Base-by-base conservation (phyloP, 768 basidiomycete genomes). In the Hirschioporus abietinus region DNA sequence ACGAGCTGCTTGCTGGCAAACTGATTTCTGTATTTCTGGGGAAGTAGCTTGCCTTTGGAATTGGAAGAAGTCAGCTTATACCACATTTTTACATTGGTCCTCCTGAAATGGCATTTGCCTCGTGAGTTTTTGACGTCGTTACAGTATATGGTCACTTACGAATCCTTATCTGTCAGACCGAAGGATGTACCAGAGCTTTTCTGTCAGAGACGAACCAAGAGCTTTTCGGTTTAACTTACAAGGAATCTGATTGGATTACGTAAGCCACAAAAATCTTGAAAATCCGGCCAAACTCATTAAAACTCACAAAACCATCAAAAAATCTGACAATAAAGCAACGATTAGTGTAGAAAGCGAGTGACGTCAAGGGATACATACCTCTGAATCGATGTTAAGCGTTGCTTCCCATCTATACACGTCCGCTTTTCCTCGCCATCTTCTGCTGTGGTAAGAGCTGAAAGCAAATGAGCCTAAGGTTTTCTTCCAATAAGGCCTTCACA, bases 1-100 rank as follows among this genome's bases (percentile, higher is more conserved):
- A 90, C 88, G 23, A 94, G 82, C 68, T 91, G 89, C 74, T 93
- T 93, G 70, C 86, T 88, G 20, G 83, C 78, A 69, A 93, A 93
- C 1, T 86, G 52, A 17, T 82, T 84, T 65, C 78, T 81, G 70
- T 86, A 88, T 64, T 79, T 82, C 0, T 82, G 81, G 0, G 88
- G 88, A 0, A 91, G 77, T 1, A 83, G 65, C 35, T 74, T 75
- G 8, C 63, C 35, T 64, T 68, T 68, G 20, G 64, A 26, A 70
- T 72, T 7, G 67, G 70, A 57, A 67, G 66, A 1, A 62, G 25
- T 74, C 61, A 68, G 73, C 68, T 82, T 84, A 74, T 81, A 89
- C 76, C 79, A 89, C 23, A 82, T 80, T 68, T 84, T 87, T 57
- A 85, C 83, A n/a, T 73, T 75, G 0, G 84, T 81, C 24, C 75